Percentiles rank a stretch among this genome's conserved stretches.
Evolutionary conservation across 2,329 filamentous ascomycete species (phyloP).

Genomic region (Blastomyces parvus): DNA sequence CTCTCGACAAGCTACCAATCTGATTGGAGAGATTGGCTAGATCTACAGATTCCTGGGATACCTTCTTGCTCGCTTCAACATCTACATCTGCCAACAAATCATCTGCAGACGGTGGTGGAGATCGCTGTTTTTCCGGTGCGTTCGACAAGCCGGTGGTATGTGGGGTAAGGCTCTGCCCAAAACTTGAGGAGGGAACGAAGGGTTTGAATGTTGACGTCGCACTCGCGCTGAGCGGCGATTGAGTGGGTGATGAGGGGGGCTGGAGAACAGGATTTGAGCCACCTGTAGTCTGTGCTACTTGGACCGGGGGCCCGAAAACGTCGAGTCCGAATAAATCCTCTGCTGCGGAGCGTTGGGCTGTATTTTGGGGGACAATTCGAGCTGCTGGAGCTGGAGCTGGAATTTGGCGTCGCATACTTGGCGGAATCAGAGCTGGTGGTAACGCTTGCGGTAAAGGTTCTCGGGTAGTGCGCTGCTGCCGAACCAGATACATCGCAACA

Average conservation of each 20-base stretch:
- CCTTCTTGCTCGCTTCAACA: conserved; percentile 74
- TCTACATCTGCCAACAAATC: conserved; percentile 89
- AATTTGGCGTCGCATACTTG: conserved; percentile 59
- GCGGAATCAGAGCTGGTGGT: conserved; percentile 73
- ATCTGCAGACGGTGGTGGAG: conserved; percentile 52
- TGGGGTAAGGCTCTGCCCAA: conserved; percentile 70
- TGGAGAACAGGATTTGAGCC: conserved; percentile 54
- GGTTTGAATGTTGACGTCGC: conserved; percentile 61
- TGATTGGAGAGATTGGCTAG: conserved; percentile 94
- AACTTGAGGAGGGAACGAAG: conserved; percentile 84
- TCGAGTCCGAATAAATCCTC: conserved; percentile 94
- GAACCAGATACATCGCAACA: conserved; percentile 93
- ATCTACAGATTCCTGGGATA: conserved; percentile 83
- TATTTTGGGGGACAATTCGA: conserved; percentile 30
- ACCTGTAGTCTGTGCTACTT: conserved; percentile 60
- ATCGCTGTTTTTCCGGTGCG: conserved; percentile 29
- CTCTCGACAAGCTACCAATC: conserved; percentile 77
- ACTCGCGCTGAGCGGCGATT: conserved; percentile 27
- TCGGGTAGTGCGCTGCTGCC: conserved; percentile 70
- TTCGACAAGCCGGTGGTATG: conserved; percentile 61
- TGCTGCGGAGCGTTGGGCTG: conserved; percentile 62
- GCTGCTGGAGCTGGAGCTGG: conserved; percentile 30
- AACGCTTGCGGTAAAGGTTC: conserved; percentile 65
- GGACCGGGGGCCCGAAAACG: conserved; percentile 47
- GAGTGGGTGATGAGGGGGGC: conserved; percentile 43